Evolutionary conservation across 257 asterid species (phyloP).

Genomic region (Solanum paucissectum): DNA sequence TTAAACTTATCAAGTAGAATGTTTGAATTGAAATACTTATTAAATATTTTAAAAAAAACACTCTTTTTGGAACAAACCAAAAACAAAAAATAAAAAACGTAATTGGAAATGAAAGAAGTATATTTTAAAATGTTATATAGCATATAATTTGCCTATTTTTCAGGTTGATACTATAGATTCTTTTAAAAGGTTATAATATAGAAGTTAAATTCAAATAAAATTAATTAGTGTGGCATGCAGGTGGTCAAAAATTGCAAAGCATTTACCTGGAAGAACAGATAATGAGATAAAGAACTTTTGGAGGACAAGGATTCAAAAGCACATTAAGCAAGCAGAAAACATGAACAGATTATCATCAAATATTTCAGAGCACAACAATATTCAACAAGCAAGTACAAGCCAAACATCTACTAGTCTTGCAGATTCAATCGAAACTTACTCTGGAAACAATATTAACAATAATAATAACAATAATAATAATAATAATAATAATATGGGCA

Average conservation of each 20-base stretch:
- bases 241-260: constrained; percentile 96
- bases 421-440: constrained; percentile 51
- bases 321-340: constrained; percentile 19
- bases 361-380: constrained; percentile 15
- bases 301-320: constrained; percentile 94
- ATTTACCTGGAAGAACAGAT: constrained; percentile 86
- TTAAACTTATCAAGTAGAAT: too few relatives aligned
- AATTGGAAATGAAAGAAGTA: neutral
- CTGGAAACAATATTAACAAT: constrained; percentile 9
- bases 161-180: too few relatives aligned
- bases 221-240: neutral
- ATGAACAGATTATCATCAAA: constrained; percentile 23
- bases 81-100: too few relatives aligned
- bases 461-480: neutral
- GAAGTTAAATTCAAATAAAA: neutral
- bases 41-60: neutral
- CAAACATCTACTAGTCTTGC: constrained; percentile 34
- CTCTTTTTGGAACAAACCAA: too few relatives aligned
- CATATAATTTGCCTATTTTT: neutral
- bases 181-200: neutral
- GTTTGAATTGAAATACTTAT: too few relatives aligned
- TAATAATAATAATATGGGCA: constrained; percentile 7
- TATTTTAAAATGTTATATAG: neutral
- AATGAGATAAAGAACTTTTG: constrained; percentile 85
- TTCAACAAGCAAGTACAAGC: constrained; percentile 48